phyloP scores from a whole-genome alignment of 768 basidiomycete species.

The Serendipita sp. region DNA sequence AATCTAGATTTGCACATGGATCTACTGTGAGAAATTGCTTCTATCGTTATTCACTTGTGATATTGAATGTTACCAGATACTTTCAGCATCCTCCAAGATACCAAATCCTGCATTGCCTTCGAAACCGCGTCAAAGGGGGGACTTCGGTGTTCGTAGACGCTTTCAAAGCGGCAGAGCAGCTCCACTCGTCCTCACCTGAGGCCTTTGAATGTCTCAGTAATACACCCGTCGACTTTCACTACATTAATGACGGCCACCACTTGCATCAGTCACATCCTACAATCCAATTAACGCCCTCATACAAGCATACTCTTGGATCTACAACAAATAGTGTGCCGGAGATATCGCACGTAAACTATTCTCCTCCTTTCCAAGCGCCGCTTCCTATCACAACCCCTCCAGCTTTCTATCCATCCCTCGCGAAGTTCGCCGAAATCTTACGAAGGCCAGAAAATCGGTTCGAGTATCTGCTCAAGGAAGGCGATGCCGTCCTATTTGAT shows the following conservation, averaged over 20 bases:
- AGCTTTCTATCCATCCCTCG: slow-evolving; percentile 47
- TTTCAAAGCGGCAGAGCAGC: slow-evolving; percentile 39
- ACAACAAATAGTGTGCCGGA: slow-evolving; percentile 8
- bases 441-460: slow-evolving; percentile 36
- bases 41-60: not conserved
- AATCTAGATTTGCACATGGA: slow-evolving; percentile 86
- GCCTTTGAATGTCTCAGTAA: slow-evolving; percentile 43
- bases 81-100: slow-evolving; percentile 83
- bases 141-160: slow-evolving; percentile 78
- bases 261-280: slow-evolving; percentile 58
- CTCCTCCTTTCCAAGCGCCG: slow-evolving; percentile 88
- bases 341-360: slow-evolving; percentile 70
- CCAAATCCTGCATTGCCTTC: slow-evolving; percentile 82
- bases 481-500: slow-evolving; percentile 82
- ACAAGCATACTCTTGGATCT: not conserved
- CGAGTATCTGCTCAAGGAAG: slow-evolving; percentile 55
- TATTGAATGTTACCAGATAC: slow-evolving; percentile 36
- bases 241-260: slow-evolving; percentile 80
- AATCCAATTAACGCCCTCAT: slow-evolving; percentile 38
- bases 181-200: slow-evolving; percentile 31
- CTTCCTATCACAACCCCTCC: slow-evolving; percentile 37
- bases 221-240: slow-evolving; percentile 72
- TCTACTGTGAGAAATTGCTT: slow-evolving; percentile 43
- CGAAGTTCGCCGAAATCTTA: slow-evolving; percentile 41
- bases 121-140: slow-evolving; percentile 72